Evolutionary conservation across 1,284 basidiomycete species (phyloP).

Genomic region (Ganoderma leucocontextum): DNA sequence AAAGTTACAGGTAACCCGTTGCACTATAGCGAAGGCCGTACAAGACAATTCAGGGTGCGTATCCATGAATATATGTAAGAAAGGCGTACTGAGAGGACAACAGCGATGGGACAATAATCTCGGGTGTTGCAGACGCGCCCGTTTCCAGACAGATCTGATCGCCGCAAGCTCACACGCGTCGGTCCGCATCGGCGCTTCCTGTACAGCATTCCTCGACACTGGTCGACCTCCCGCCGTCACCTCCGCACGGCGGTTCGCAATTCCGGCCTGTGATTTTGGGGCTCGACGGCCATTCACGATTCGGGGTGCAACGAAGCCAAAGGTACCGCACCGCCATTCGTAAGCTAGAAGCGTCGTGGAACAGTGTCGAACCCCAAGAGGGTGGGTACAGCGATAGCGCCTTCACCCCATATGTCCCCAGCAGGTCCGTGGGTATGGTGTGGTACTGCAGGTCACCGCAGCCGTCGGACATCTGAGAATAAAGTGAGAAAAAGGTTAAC

Average conservation of each 20-base stretch:
- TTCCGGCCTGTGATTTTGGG: constrained; percentile 18
- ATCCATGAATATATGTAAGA: constrained; percentile 20
- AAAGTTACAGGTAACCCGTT: not conserved
- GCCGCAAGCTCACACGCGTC: constrained; percentile 13
- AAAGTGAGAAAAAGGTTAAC: not conserved
- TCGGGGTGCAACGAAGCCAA: constrained; percentile 9
- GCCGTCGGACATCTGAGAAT: not conserved
- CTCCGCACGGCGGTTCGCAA: constrained; percentile 9
- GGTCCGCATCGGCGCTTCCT: constrained; percentile 16
- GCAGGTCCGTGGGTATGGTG: not conserved
- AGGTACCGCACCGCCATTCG: constrained; percentile 13
- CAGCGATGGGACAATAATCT: constrained; percentile 17
- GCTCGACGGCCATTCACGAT: constrained; percentile 12
- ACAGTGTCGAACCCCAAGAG: not conserved
- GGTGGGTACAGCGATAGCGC: not conserved
- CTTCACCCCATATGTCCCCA: not conserved
- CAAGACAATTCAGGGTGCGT: constrained; percentile 7
- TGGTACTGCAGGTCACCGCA: not conserved
- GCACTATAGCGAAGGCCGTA: constrained; percentile 2
- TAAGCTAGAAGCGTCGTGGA: not conserved
- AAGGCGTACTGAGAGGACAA: not conserved
- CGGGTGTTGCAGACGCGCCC: constrained; percentile 6
- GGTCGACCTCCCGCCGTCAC: too few relatives aligned
- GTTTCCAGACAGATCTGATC: constrained; percentile 9
- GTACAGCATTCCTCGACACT: constrained; percentile 11